Conservation (phyloP, 139 green algal genomes). For the Closterium sp. region DNA sequence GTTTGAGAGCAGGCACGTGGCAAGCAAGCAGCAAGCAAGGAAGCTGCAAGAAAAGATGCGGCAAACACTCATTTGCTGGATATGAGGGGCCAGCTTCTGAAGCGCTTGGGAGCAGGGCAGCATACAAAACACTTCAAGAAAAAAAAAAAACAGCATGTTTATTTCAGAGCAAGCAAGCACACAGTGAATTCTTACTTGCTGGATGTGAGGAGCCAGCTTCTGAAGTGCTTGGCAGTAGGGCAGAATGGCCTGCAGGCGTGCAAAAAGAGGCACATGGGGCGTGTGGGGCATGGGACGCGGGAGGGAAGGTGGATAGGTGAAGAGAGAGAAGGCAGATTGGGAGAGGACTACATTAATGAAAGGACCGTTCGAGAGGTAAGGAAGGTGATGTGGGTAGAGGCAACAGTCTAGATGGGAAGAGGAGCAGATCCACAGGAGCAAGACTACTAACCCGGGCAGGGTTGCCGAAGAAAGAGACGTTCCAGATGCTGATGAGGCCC, state of each 20-base stretch:
- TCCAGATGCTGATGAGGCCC: slow-evolving; percentile 94
- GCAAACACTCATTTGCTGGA: neutral
- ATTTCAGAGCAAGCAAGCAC: too few species aligned
- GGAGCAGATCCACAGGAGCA: neutral
- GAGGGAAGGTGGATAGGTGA: too few species aligned
- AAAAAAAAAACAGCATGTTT: too few species aligned
- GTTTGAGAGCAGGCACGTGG: too few species aligned
- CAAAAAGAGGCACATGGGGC: neutral
- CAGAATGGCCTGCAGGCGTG: neutral
- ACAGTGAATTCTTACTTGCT: neutral
- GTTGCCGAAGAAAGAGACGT: slow-evolving; percentile 88
- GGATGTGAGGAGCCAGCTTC: neutral
- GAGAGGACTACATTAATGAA: neutral
- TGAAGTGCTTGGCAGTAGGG: neutral
- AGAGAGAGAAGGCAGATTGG: slow-evolving; percentile 1
- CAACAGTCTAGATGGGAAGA: neutral
- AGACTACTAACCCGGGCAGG: slow-evolving; percentile 24
- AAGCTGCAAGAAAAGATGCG: neutral
- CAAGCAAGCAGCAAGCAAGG: too few species aligned
- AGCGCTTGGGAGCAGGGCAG: neutral
- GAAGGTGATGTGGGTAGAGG: neutral
- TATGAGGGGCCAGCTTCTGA: neutral
- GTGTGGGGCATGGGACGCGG: neutral
- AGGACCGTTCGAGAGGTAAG: too few species aligned
- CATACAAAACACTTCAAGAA: too few species aligned